phyloP scores from a whole-genome alignment of 2,329 filamentous ascomycete species.

The Diaporthe amygdali region DNA sequence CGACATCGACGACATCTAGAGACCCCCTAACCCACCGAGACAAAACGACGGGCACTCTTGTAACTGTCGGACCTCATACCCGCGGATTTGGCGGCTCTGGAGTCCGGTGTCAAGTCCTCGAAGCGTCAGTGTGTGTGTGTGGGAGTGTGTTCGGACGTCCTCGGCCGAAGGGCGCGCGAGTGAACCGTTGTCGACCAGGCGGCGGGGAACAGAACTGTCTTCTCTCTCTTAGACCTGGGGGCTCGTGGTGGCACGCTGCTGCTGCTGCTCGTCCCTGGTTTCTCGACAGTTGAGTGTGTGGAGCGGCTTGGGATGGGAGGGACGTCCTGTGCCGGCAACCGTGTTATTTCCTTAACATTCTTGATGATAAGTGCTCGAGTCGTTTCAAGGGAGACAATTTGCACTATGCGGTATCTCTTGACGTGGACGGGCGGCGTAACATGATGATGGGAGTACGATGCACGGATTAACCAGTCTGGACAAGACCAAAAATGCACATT shows the following conservation, averaged over 20 bases:
- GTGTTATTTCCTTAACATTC: neutral
- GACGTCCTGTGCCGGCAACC: constrained; percentile 50
- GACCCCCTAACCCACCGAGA: neutral
- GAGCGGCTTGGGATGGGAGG: constrained; percentile 60
- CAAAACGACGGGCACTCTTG: neutral
- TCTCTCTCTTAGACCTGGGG: constrained; percentile 61
- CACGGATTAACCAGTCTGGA: neutral
- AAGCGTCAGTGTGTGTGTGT: neutral
- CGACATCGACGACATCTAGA: constrained; percentile 92
- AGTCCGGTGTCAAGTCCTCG: neutral
- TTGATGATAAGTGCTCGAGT: constrained; percentile 12
- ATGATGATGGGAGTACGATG: neutral
- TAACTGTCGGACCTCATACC: neutral
- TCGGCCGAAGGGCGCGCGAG: neutral
- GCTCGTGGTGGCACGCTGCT: neutral
- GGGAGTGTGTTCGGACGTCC: neutral
- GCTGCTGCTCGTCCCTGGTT: constrained; percentile 25
- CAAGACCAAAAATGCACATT: neutral
- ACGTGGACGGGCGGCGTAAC: neutral
- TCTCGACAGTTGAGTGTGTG: constrained; percentile 52
- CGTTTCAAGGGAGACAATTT: neutral
- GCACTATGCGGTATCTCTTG: neutral
- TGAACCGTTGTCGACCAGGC: neutral
- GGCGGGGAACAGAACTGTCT: constrained; percentile 58
- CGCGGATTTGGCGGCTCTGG: neutral